Percentiles rank a stretch among this genome's conserved stretches.
Conservation (phyloP, 495 filamentous ascomycete species). For the Cetradonia linearis region DNA sequence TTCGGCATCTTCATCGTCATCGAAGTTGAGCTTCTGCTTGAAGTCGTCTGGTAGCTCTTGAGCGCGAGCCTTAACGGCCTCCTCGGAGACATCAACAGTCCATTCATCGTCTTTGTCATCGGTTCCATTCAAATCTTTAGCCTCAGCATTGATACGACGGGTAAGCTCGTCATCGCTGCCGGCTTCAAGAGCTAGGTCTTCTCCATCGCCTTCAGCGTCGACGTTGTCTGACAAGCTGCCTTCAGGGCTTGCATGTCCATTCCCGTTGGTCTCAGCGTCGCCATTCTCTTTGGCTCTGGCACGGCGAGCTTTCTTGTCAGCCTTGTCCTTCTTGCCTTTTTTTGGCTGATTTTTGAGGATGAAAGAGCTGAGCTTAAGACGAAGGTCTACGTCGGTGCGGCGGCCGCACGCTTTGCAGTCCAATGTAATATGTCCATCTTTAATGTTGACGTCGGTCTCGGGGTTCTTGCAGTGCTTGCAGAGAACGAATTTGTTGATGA, state of each 20-base stretch:
- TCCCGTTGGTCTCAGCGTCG: slow-evolving; percentile 46
- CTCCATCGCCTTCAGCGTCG: slow-evolving; percentile 54
- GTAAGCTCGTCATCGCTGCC: slow-evolving; percentile 89
- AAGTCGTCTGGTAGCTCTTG: slow-evolving; percentile 83
- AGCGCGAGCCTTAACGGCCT: slow-evolving; percentile 87
- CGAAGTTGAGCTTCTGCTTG: slow-evolving; percentile 77
- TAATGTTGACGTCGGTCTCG: slow-evolving; percentile 90
- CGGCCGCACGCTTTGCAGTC: slow-evolving; percentile 99
- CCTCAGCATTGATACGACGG: slow-evolving; percentile 75
- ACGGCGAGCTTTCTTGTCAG: slow-evolving; percentile 71
- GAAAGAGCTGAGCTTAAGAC: slow-evolving; percentile 93
- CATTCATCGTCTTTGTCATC: slow-evolving; percentile 79
- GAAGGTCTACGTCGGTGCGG: slow-evolving; percentile 78
- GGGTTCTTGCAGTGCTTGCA: slow-evolving; percentile 99
- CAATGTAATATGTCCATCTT: slow-evolving; percentile 77
- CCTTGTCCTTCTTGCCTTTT: slow-evolving; percentile 91
- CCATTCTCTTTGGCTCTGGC: slow-evolving; percentile 75
- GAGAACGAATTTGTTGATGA: slow-evolving; percentile 95
- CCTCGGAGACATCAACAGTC: slow-evolving; percentile 90
- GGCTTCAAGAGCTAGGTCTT: slow-evolving; percentile 59
- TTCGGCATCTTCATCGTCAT: slow-evolving; percentile 74
- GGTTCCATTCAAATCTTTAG: slow-evolving; percentile 58
- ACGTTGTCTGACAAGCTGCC: slow-evolving; percentile 71
- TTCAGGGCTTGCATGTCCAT: slow-evolving; percentile 52
- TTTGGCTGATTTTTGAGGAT: slow-evolving; percentile 93